Evolutionary conservation across 148 eudicot species (phyloP).

Genomic region (Cornus kousa): DNA sequence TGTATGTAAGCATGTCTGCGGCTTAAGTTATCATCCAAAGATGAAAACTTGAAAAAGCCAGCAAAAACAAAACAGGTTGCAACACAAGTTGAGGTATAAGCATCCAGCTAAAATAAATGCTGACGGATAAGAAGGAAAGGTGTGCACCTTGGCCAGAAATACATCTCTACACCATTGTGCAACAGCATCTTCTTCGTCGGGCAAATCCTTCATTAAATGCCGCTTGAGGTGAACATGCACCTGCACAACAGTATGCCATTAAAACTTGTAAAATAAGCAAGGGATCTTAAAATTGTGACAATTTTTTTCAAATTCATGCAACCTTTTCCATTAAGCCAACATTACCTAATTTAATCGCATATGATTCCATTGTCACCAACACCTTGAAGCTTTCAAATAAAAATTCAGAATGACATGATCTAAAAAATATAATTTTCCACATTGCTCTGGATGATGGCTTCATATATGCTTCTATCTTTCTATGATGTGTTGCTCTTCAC

Average conservation of each 20-base stretch:
- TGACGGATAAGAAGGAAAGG: not conserved
- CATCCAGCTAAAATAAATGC: not conserved
- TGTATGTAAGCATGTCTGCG: not conserved
- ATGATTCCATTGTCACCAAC: not conserved
- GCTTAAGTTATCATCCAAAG: not conserved
- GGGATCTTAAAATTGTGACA: not conserved
- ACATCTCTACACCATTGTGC: too few relatives aligned
- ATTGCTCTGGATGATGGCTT: not conserved
- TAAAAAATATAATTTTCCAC: not conserved
- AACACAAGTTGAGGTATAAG: not conserved
- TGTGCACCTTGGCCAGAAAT: too few relatives aligned
- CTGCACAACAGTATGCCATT: slow-evolving; percentile 34
- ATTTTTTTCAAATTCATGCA: not conserved
- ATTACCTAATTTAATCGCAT: not conserved
- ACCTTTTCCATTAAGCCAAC: not conserved
- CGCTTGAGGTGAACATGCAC: slow-evolving; percentile 85
- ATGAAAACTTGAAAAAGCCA: not conserved
- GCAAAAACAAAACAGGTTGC: not conserved
- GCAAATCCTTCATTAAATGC: slow-evolving; percentile 77
- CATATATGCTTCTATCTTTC: slow-evolving; percentile 1
- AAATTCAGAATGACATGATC: not conserved
- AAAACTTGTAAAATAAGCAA: not conserved
- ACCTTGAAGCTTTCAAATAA: not conserved
- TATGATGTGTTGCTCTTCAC: not conserved
- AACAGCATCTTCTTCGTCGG: slow-evolving; percentile 78